These are phyloP conservation scores for Beauveria pseudobassiana DNA, from an alignment of 2,329 filamentous ascomycete species.

Conservation along the genomic window DNA sequence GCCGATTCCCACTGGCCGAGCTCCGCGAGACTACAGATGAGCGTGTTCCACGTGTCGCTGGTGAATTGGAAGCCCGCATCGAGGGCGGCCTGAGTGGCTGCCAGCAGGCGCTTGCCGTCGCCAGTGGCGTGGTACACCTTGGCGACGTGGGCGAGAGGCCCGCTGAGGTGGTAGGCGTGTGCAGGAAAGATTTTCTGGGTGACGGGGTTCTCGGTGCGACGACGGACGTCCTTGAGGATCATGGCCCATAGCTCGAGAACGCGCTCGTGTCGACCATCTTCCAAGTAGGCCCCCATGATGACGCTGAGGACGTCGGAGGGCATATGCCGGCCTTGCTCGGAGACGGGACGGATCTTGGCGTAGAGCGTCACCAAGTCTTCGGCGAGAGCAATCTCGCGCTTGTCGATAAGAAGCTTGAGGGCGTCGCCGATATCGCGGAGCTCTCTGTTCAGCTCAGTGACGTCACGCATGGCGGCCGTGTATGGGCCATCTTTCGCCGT, in stretches of 20 bases:
- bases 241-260: constrained; percentile 67
- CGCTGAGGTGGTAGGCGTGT: constrained; percentile 46
- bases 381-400: constrained; percentile 44
- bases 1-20: constrained; percentile 56
- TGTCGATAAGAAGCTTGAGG: constrained; percentile 26
- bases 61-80: constrained; percentile 65
- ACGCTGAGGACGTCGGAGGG: constrained; percentile 52
- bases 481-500: neutral
- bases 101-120: constrained; percentile 39
- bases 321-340: constrained; percentile 26
- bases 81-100: constrained; percentile 48
- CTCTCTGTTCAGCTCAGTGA: constrained; percentile 20
- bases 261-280: constrained; percentile 48
- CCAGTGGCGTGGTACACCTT: constrained; percentile 32
- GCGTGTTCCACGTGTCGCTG: constrained; percentile 72
- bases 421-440: constrained; percentile 25
- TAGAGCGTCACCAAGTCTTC: constrained; percentile 51
- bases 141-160: constrained; percentile 42
- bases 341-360: constrained; percentile 30
- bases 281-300: constrained; percentile 60
- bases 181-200: constrained; percentile 30
- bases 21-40: constrained; percentile 60
- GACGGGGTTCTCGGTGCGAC: constrained; percentile 15
- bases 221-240: constrained; percentile 53
- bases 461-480: constrained; percentile 13